Percentiles rank a stretch among this genome's conserved stretches.
Evolutionary conservation across 2,329 filamentous ascomycete species (phyloP).

Genomic region (Xylaria sp.): DNA sequence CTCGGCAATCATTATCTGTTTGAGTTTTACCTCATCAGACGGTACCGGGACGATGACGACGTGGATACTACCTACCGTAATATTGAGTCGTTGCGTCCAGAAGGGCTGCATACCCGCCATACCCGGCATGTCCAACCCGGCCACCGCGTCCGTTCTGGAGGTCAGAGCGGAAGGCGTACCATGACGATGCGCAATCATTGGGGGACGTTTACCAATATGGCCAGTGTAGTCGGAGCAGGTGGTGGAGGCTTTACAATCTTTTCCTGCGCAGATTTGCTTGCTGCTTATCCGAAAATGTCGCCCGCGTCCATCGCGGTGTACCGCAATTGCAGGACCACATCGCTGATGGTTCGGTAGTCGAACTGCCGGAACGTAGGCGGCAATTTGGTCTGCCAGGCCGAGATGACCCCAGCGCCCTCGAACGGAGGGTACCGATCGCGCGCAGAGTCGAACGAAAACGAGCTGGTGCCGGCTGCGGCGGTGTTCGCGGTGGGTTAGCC

Average conservation of each 20-base stretch:
- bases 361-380: slow-evolving; percentile 11
- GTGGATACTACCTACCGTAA: neutral
- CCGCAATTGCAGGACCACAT: slow-evolving; percentile 25
- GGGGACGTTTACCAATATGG: neutral
- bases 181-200: neutral
- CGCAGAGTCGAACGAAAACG: neutral
- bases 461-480: neutral
- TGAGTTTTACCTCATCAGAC: neutral
- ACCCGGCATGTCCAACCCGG: neutral
- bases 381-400: neutral
- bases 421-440: slow-evolving; percentile 1
- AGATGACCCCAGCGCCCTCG: slow-evolving; percentile 16
- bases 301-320: slow-evolving; percentile 22
- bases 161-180: neutral
- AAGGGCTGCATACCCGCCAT: neutral
- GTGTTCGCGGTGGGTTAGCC: neutral
- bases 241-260: neutral
- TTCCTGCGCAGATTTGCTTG: neutral
- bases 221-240: neutral
- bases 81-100: neutral
- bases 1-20: neutral
- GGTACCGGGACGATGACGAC: neutral
- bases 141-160: neutral
- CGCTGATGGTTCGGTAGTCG: slow-evolving; percentile 21
- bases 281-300: neutral